A percentile compares a stretch with the other conserved stretches of the same genome.
These are phyloP conservation scores for Graphium sp. DNA, from an alignment of 2,329 filamentous ascomycete genomes.

Conservation along the genomic window DNA sequence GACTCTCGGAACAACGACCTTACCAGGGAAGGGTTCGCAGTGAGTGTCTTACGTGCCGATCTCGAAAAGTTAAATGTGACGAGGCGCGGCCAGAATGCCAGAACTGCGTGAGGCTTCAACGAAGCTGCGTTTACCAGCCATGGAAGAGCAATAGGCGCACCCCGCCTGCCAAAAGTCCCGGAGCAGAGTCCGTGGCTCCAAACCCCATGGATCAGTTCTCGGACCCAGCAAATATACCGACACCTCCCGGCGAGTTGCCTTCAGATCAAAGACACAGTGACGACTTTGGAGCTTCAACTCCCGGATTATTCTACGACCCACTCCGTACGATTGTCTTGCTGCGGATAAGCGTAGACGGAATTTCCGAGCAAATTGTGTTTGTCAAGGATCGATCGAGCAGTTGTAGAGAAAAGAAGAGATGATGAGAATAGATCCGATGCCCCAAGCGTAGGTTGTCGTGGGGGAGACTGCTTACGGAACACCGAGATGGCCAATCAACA, in stretches of 20 bases:
- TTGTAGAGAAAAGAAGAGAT: conserved; percentile 9
- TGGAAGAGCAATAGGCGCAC: conserved; percentile 2
- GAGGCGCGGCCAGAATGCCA: conserved; percentile 6
- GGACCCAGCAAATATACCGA: not conserved
- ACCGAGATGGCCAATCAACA: conserved; percentile 5
- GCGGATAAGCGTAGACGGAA: conserved; percentile 21
- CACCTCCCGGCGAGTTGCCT: not conserved
- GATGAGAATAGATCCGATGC: conserved; percentile 5
- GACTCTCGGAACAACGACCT: no score
- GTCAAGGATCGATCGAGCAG: conserved; percentile 23
- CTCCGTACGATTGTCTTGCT: conserved; percentile 23
- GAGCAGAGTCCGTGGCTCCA: no score
- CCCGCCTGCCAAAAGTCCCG: no score
- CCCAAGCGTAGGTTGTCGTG: conserved; percentile 5
- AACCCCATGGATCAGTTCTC: no score
- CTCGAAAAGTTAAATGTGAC: conserved; percentile 8
- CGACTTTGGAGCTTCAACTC: no score
- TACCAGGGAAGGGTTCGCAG: conserved; percentile 9
- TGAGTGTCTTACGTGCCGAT: conserved; percentile 9
- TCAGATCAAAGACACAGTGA: no score
- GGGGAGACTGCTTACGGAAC: conserved; percentile 3
- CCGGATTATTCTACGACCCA: no score
- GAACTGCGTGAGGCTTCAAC: conserved; percentile 7
- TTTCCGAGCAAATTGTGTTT: conserved; percentile 17
- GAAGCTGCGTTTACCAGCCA: conserved; percentile 7